Base-by-base conservation (phyloP, 2,329 filamentous ascomycete species). In the Incumbomyces lentus region DNA sequence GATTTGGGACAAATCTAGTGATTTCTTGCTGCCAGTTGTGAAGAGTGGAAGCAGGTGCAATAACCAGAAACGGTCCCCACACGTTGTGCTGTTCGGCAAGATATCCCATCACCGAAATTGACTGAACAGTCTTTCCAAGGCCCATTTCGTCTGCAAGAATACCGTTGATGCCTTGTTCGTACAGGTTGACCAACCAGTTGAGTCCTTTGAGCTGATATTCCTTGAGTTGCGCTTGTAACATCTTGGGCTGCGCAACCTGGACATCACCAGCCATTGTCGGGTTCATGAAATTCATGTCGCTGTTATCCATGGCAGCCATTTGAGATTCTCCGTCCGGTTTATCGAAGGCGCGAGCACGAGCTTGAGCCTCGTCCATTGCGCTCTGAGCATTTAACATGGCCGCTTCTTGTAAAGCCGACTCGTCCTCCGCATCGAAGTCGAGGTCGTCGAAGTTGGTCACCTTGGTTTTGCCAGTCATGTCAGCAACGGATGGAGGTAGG, bases 11-110 rank as follows among this genome's bases (percentile, higher is more conserved):
- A 63, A 98, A 98, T 63, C 80, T 89, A 51, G 86, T 78, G 54
- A 98, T 95, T 71, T 98, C 92, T 64, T 98, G 92, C 65, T 98
- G 89, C 92, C 92, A 98, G 63, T 98, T 98, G 79, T 98, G 90
- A 49, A 98, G 72, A 1, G 92, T 98, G 1, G 89, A 95, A 1
- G 92, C 88, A 0, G 92, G 92, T 0, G 92, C 92, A 52, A 98
- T 93, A 55, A 98, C 92, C 40, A 98, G 68, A 71, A 95, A 96
- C 0, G 92, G 92, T 6, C 92, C 92, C 92, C 90, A 96, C 57
- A 96, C 94, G 61, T 95, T 89, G 72, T 98, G 88, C 59, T 89
- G 84, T 69, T 98, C 90, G 1, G 92, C 92, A 29, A 98, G 81
- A 62, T 98, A 96, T 1, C 89, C 89, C 92, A 98, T 96, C 62